A percentile compares a stretch with the other conserved stretches of the same genome.
Conservation (phyloP, 1,139 yeast genomes). For the Eremothecium sinecaudum region DNA sequence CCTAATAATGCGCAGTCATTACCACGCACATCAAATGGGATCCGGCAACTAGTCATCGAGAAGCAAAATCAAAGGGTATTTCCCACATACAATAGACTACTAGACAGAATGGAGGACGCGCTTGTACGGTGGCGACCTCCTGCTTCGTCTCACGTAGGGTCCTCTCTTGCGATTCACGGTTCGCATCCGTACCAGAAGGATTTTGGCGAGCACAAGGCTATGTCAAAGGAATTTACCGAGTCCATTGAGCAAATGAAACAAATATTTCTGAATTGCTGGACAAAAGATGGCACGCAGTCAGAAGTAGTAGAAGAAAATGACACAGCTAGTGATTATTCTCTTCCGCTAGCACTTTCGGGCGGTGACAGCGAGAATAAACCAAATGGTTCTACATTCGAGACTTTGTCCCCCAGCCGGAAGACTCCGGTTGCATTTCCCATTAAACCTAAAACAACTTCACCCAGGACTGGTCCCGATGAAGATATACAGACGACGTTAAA, state of each 20-base stretch:
- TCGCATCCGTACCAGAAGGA: conserved; percentile 22
- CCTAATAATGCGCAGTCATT: conserved; percentile 4
- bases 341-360: conserved; percentile 4
- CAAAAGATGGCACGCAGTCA: not conserved
- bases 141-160: conserved; percentile 33
- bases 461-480: not conserved
- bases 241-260: conserved; percentile 5
- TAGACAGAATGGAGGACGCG: conserved; percentile 43
- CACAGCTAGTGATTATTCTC: conserved; percentile 3
- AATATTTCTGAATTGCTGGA: conserved; percentile 3
- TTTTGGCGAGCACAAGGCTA: conserved; percentile 2
- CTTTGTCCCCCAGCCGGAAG: conserved; percentile 2
- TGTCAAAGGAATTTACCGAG: conserved; percentile 1
- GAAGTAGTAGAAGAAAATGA: conserved; percentile 4
- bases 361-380: not conserved
- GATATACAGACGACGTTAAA: conserved; percentile 3
- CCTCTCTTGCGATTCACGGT: conserved; percentile 21
- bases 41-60: conserved; percentile 27
- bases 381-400: not conserved
- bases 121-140: conserved; percentile 46
- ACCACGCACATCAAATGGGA: conserved; percentile 7
- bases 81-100: conserved; percentile 31
- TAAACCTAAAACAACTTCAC: not conserved
- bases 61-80: conserved; percentile 25
- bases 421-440: conserved; percentile 5